Conservation (phyloP, 176 grass and related monocot genomes). For the Phragmites australis region DNA sequence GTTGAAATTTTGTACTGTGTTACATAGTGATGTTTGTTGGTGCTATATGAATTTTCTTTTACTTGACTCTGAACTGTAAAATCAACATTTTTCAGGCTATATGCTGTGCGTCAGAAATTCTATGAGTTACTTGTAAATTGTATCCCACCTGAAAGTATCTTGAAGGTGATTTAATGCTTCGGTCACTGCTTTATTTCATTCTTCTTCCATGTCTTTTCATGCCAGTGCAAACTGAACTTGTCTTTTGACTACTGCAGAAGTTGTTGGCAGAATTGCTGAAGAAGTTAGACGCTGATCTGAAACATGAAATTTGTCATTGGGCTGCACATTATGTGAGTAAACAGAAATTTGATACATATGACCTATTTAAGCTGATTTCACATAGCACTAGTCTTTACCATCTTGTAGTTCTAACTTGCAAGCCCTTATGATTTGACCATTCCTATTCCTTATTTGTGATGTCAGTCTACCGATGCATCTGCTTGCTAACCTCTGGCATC, state of each 20-base stretch:
- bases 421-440: neutral
- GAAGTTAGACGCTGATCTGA: conserved; percentile 92
- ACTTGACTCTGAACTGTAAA: conserved; percentile 20
- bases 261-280: conserved; percentile 83
- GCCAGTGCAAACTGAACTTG: conserved; percentile 22
- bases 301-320: conserved; percentile 97
- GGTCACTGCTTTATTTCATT: conserved; percentile 21
- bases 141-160: conserved; percentile 93
- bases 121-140: conserved; percentile 98
- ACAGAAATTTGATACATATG: neutral
- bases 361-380: neutral
- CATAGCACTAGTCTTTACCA: neutral
- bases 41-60: neutral
- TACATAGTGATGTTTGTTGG: neutral
- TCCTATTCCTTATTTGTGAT: neutral
- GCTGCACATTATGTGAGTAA: conserved; percentile 96
- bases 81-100: conserved; percentile 67
- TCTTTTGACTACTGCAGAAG: conserved; percentile 58
- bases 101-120: conserved; percentile 84
- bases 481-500: neutral
- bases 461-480: neutral
- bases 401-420: neutral
- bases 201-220: neutral
- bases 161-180: conserved; percentile 67
- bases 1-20: neutral